A percentile compares a stretch with the other conserved stretches of the same genome.
Evolutionary conservation across 1,284 basidiomycete species (phyloP).

Genomic region (Malassezia equina): DNA sequence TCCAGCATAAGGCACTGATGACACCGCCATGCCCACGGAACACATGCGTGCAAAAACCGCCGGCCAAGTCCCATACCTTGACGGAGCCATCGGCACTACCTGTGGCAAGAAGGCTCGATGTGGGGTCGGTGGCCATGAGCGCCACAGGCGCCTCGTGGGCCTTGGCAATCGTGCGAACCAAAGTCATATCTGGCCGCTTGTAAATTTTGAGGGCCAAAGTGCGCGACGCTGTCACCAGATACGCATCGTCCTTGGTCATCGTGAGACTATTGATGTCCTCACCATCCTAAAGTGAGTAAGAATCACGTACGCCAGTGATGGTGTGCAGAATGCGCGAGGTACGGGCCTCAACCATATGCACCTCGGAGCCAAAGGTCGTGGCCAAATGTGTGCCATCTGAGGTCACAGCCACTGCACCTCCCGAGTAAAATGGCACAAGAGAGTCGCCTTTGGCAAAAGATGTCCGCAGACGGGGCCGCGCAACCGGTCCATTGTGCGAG

Average conservation of each 20-base stretch:
- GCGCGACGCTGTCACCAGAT: constrained; percentile 52
- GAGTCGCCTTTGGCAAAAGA: constrained; percentile 23
- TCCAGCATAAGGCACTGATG: constrained; percentile 76
- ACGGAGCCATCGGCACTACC: constrained; percentile 90
- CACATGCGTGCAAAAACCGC: constrained; percentile 83
- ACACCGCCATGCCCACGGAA: constrained; percentile 87
- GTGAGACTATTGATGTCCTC: constrained; percentile 53
- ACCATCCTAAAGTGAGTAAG: constrained; percentile 50
- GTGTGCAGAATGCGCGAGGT: constrained; percentile 59
- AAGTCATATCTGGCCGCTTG: constrained; percentile 44
- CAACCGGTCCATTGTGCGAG: neutral
- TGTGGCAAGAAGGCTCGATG: constrained; percentile 79
- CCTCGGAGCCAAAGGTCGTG: constrained; percentile 76
- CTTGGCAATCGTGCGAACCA: constrained; percentile 64
- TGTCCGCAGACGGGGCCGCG: constrained; percentile 21
- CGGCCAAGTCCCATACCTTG: constrained; percentile 86
- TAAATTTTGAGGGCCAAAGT: constrained; percentile 53
- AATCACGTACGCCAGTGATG: constrained; percentile 19
- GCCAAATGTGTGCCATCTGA: constrained; percentile 69
- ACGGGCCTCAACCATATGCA: constrained; percentile 67
- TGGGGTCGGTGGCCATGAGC: constrained; percentile 66
- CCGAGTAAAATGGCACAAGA: constrained; percentile 44
- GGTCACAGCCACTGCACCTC: constrained; percentile 59
- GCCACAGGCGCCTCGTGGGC: constrained; percentile 90
- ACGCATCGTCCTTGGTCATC: constrained; percentile 42